phyloP scores from a whole-genome alignment of 2,329 filamentous ascomycete genomes.

The Pseudocercospora fuligena region DNA sequence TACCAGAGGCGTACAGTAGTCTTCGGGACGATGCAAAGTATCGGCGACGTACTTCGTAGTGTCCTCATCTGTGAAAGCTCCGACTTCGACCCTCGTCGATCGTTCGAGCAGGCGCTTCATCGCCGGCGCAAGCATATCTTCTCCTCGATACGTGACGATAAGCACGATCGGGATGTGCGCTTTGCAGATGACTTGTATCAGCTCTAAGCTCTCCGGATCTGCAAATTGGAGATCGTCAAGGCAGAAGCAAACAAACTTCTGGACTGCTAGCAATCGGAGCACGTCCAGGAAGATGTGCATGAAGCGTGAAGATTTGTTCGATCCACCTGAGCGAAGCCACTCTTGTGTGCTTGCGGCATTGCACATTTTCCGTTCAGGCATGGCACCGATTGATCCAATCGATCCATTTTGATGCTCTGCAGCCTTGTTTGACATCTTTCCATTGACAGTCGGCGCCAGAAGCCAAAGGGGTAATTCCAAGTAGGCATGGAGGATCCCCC shows the following conservation, averaged over 20 bases:
- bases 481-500: conserved; percentile 61
- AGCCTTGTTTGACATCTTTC: conserved; percentile 24
- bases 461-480: conserved; percentile 72
- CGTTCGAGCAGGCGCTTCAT: conserved; percentile 48
- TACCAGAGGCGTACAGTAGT: conserved; percentile 76
- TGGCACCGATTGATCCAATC: conserved; percentile 16
- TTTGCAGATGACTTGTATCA: conserved; percentile 79
- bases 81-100: conserved; percentile 70
- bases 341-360: conserved; percentile 46
- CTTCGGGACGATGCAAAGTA: conserved; percentile 71
- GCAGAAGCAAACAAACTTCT: conserved; percentile 87
- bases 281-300: conserved; percentile 90
- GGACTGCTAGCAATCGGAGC: conserved; percentile 75
- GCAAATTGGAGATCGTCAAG: conserved; percentile 91
- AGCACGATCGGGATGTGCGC: conserved; percentile 81
- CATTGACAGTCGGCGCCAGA: conserved; percentile 39
- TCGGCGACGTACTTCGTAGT: conserved; percentile 81
- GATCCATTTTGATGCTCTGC: conserved; percentile 18
- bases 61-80: conserved; percentile 76
- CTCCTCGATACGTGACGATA: conserved; percentile 67
- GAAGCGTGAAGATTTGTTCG: conserved; percentile 67
- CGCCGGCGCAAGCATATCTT: conserved; percentile 45
- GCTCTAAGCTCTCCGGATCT: conserved; percentile 82
- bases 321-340: conserved; percentile 52
- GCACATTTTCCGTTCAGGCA: conserved; percentile 35